A percentile compares a stretch with the other conserved stretches of the same genome.
Evolutionary conservation across 2,329 filamentous ascomycete species (phyloP).

Genomic region (Diaporthe caulivora): DNA sequence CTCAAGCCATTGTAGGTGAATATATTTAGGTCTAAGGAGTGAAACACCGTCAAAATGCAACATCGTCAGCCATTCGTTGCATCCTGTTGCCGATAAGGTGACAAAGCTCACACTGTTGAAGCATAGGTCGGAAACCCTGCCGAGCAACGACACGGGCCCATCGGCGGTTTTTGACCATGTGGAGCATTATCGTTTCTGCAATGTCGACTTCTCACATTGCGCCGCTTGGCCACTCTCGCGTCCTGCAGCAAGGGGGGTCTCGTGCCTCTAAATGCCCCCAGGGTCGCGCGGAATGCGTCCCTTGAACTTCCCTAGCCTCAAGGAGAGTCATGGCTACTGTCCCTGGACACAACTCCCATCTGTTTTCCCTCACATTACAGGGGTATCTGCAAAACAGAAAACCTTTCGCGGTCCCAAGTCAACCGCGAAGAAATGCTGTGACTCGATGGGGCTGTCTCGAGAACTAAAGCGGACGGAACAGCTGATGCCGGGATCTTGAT

Average conservation of each 20-base stretch:
- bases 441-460: neutral
- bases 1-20: neutral
- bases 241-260: conserved; percentile 13
- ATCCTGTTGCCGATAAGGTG: neutral
- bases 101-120: neutral
- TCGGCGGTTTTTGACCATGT: neutral
- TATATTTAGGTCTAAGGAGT: neutral
- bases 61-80: no score
- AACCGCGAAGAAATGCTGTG: neutral
- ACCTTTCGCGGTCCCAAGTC: neutral
- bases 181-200: neutral
- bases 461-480: neutral
- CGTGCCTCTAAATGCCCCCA: neutral
- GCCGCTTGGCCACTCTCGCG: conserved; percentile 2
- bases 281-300: neutral
- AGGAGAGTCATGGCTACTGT: neutral
- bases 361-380: neutral
- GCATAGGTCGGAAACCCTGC: neutral
- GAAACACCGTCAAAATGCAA: no score
- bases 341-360: neutral
- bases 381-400: neutral
- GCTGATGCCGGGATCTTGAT: neutral
- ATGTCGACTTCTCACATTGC: neutral
- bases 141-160: neutral
- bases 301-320: neutral